These are phyloP conservation scores for Collybiopsis luxurians DNA, from an alignment of 768 basidiomycete species.

Conservation along the genomic window DNA sequence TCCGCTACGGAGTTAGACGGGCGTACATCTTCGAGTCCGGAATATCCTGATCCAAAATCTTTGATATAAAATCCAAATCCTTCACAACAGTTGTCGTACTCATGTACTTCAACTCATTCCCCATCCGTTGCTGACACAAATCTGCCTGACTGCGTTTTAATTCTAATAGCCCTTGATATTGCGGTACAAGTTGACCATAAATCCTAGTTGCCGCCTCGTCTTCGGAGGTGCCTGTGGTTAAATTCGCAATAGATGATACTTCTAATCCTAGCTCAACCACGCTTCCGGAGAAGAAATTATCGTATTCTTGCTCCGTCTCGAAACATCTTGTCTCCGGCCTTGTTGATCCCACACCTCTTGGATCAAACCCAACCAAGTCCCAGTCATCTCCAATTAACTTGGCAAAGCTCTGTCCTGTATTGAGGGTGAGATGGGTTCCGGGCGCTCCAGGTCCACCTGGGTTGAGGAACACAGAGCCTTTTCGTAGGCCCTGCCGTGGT, in stretches of 20 bases:
- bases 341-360: conserved; percentile 19
- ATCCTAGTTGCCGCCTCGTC: neutral
- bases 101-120: conserved; percentile 18
- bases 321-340: conserved; percentile 18
- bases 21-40: conserved; percentile 16
- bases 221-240: neutral
- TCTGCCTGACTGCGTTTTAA: conserved; percentile 16
- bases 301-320: neutral
- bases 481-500: conserved; percentile 9
- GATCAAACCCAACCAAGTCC: conserved; percentile 26
- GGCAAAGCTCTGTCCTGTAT: neutral
- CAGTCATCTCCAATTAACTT: conserved; percentile 21
- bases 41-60: conserved; percentile 14
- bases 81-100: conserved; percentile 19
- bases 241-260: conserved; percentile 9
- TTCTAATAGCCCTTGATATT: conserved; percentile 14
- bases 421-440: conserved; percentile 14
- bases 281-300: conserved; percentile 16
- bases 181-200: conserved; percentile 10
- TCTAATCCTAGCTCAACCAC: conserved; percentile 18
- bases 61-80: conserved; percentile 18
- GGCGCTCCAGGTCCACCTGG: conserved; percentile 23
- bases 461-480: conserved; percentile 20
- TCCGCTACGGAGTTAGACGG: neutral
- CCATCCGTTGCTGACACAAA: conserved; percentile 15